Evolutionary conservation across 495 filamentous ascomycete genomes (phyloP).

Genomic region (Xylaria curta): DNA sequence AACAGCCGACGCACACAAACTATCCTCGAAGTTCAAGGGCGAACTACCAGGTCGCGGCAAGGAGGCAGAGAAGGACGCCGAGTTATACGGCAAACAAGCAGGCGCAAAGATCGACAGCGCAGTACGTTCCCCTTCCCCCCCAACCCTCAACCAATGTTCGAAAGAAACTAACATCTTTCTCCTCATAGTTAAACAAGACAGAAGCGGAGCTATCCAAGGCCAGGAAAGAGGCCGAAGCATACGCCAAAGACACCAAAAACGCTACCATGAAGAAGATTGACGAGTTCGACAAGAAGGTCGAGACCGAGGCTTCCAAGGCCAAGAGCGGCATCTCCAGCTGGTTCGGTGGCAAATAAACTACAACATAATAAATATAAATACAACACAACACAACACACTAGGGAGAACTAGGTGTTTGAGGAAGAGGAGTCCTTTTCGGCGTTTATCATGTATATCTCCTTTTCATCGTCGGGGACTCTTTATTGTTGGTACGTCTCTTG

Average conservation of each 20-base stretch:
- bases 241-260: slow-evolving; percentile 63
- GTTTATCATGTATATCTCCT: neutral
- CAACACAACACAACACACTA: neutral
- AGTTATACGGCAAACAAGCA: slow-evolving; percentile 49
- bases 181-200: slow-evolving; percentile 65
- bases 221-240: slow-evolving; percentile 62
- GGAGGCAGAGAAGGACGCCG: slow-evolving; percentile 49
- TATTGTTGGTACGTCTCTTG: neutral
- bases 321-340: slow-evolving; percentile 80
- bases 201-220: slow-evolving; percentile 63
- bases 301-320: slow-evolving; percentile 75
- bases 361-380: neutral
- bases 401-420: neutral
- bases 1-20: slow-evolving; percentile 67
- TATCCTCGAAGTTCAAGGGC: slow-evolving; percentile 68
- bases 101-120: slow-evolving; percentile 54
- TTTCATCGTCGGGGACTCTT: neutral
- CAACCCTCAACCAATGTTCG: neutral
- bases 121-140: slow-evolving; percentile 39
- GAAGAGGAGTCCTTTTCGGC: neutral
- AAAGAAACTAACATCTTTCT: slow-evolving; percentile 17
- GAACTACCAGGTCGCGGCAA: slow-evolving; percentile 54
- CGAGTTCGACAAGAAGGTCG: slow-evolving; percentile 74
- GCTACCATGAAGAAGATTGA: slow-evolving; percentile 75
- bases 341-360: slow-evolving; percentile 72